Evolutionary conservation across 1,284 basidiomycete species (phyloP), one percentile per base, ranked within the genome.

Genomic region (Wallemia hederae): DNA sequence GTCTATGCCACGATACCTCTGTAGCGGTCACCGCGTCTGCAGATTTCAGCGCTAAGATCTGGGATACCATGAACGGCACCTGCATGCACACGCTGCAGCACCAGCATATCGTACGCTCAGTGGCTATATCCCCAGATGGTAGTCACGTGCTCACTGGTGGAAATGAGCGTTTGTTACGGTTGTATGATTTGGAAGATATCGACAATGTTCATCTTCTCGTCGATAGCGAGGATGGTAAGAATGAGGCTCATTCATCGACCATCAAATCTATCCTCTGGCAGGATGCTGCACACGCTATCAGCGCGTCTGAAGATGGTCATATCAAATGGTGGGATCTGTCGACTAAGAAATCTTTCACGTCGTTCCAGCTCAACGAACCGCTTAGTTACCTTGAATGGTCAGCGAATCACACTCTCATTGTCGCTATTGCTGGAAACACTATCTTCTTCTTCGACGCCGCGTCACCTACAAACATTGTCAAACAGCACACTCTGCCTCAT

Each of bases 21-120:
- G 78, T 81, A 66, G 94, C 92, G 11, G 89, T 83, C 11, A 87
- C 91, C 0, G 94, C 86, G 29, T 90, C 85, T 70, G 92, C 92
- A 49, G 94, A 99, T 74, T 99, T 98, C 69, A 89, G 88, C 58
- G 92, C 92, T 62, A 97, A 97, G 75, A 79, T 98, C 62, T 99
- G 94, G 94, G 90, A 99, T 72, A 88, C 92, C 19, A 91, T 83
- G 70, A 81, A 81, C 29, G 94, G 92, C 62, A 76, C 81, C 26
- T 74, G 78, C 34, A 75, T 97, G 29, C 85, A 96, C 67, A 96
- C 90, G 14, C 94, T 97, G 68, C 80, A 88, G 24, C 92, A 99
- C 72, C 85, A 92, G 69, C 94, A 98, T 72, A 98, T 99, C 69
- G 92, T 99, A 65, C 83, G 91, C 64, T 87, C 84, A 39, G 88